phyloP scores from a whole-genome alignment of 2,329 filamentous ascomycete genomes.

The Neofusicoccum sp. region DNA sequence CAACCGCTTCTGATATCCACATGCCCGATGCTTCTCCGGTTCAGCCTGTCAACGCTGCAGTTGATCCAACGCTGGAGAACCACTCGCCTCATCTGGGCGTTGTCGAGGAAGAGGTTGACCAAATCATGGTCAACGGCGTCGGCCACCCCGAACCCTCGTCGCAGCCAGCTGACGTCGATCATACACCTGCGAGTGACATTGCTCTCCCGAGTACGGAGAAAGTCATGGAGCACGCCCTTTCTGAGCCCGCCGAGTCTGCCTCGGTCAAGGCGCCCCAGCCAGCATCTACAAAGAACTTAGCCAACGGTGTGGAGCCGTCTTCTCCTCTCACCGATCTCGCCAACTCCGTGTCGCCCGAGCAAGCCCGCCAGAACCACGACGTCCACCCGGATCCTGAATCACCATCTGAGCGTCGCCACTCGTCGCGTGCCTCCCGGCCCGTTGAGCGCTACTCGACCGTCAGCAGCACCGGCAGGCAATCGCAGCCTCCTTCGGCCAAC shows the following conservation, averaged over 20 bases:
- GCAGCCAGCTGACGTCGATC: constrained; percentile 26
- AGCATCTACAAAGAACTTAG: constrained; percentile 29
- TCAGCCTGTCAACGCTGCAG: not conserved
- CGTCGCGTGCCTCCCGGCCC: constrained; percentile 23
- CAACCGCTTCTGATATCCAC: not conserved
- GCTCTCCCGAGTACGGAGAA: constrained; percentile 40
- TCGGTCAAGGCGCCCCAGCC: constrained; percentile 30
- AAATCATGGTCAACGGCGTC: constrained; percentile 6
- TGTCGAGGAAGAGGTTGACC: not conserved
- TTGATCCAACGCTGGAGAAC: constrained; percentile 7
- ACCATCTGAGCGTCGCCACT: constrained; percentile 22
- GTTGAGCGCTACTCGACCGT: constrained; percentile 23
- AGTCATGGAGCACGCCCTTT: constrained; percentile 26
- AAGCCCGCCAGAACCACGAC: not conserved
- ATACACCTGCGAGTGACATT: constrained; percentile 30
- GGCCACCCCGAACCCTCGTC: not conserved
- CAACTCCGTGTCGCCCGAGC: constrained; percentile 23
- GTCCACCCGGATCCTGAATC: not conserved
- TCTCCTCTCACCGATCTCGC: constrained; percentile 25
- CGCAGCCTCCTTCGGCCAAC: constrained; percentile 26
- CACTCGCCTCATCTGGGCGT: not conserved
- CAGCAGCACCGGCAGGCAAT: constrained; percentile 24
- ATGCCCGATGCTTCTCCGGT: constrained; percentile 17
- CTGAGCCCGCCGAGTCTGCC: constrained; percentile 25
- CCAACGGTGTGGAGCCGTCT: constrained; percentile 19